Evolutionary conservation across 2,329 filamentous ascomycete genomes (phyloP), one percentile per base, ranked within the genome.

Genomic region (Tolypocladium ophioglossoides): DNA sequence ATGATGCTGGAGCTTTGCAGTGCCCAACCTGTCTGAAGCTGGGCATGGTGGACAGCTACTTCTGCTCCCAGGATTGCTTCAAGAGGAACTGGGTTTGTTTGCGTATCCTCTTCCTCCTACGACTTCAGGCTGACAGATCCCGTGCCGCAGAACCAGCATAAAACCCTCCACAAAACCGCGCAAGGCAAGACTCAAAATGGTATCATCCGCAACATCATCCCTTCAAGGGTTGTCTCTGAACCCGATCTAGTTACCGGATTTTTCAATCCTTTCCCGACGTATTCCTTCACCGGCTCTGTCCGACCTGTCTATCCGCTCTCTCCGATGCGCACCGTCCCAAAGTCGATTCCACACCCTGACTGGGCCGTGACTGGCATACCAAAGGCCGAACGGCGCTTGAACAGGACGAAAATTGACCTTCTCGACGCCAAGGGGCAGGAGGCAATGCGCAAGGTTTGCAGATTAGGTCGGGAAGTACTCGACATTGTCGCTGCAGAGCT

Each of bases 51-150:
- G 89, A 92, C 66, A 95, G 90, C 74, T 96, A 85, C 74, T 99
- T 97, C 75, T 99, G 94, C 77, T 91, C 91, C 30, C 94, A 99
- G 71, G 94, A 97, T 63, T 99, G 94, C 78, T 99, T 99, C 76
- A 97, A 96, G 79, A 86, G 84, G 72, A 99, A 91, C 77, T 99
- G 94, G 94, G 94, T 97, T 83, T 64, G 82, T 46, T 22, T 12
- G 6, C 14, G 14, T 12, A 44, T 46, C 24, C 14, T 46, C 14
- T 22, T 27, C 4, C 14, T 14, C 14, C 1, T 18, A 30, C 7
- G 24, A 27, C 22, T 18, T 4, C 3, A 1, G 34, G 18, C 22
- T 35, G 47, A 40, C 18, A 38, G 30, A 27, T 41, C 14, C 61
- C 62, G 56, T 16, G 62, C 61, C 38, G 48, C 37, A 12, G 18